Percentiles rank a stretch among this genome's conserved stretches.
Evolutionary conservation across 2,329 filamentous ascomycete genomes (phyloP).

Genomic region (Macrophomina phaseolina): DNA sequence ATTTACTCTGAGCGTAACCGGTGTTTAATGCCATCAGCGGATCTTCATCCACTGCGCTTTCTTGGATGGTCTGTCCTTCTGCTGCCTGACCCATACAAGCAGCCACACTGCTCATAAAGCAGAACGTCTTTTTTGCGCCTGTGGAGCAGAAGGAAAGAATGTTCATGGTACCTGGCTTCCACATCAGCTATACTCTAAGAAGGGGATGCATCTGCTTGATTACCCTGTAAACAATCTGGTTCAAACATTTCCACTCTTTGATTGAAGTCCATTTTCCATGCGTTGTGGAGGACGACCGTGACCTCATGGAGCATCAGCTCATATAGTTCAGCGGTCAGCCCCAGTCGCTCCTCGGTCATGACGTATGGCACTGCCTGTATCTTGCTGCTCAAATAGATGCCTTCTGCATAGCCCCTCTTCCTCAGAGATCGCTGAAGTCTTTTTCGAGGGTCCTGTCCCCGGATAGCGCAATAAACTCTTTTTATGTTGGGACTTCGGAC

Average conservation of each 20-base stretch:
- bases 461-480: slow-evolving; percentile 27
- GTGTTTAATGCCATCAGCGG: slow-evolving; percentile 26
- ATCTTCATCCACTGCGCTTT: slow-evolving; percentile 23
- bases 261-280: slow-evolving; percentile 43
- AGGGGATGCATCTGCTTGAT: too few species aligned
- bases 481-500: not conserved
- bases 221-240: slow-evolving; percentile 35
- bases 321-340: not conserved
- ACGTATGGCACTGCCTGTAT: not conserved
- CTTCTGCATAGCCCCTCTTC: slow-evolving; percentile 24
- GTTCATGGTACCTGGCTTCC: slow-evolving; percentile 34
- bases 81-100: slow-evolving; percentile 27
- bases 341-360: slow-evolving; percentile 24
- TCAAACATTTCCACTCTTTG: slow-evolving; percentile 38
- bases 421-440: slow-evolving; percentile 34
- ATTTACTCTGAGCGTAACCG: slow-evolving; percentile 30
- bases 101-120: slow-evolving; percentile 29
- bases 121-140: slow-evolving; percentile 32
- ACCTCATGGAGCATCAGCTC: slow-evolving; percentile 33
- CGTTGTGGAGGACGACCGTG: slow-evolving; percentile 37
- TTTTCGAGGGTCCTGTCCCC: slow-evolving; percentile 30
- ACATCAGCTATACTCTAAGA: not conserved
- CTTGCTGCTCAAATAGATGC: slow-evolving; percentile 31
- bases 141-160: slow-evolving; percentile 37
- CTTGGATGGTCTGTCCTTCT: not conserved